Evolutionary conservation across 2,329 filamentous ascomycete species (phyloP).

Genomic region (Pseudopyricularia javanii): DNA sequence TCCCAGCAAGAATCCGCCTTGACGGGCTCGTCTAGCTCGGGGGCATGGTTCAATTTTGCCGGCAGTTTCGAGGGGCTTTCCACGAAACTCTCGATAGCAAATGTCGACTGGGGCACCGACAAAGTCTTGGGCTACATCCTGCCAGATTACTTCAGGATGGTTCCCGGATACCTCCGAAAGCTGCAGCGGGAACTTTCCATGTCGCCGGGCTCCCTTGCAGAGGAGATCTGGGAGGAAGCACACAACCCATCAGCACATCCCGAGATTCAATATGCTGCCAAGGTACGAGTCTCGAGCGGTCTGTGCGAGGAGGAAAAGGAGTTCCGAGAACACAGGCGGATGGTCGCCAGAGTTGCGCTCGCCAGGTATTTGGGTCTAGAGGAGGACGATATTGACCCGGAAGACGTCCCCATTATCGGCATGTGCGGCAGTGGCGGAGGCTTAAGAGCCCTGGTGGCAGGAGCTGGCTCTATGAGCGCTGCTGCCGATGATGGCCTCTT

Average conservation of each 20-base stretch:
- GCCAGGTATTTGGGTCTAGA: slow-evolving; percentile 71
- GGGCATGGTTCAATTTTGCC: slow-evolving; percentile 36
- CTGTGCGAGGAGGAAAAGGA: slow-evolving; percentile 74
- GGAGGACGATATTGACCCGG: slow-evolving; percentile 73
- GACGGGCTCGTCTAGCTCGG: slow-evolving; percentile 4
- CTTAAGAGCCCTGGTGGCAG: slow-evolving; percentile 77
- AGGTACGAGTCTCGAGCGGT: slow-evolving; percentile 68
- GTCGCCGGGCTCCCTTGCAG: slow-evolving; percentile 75
- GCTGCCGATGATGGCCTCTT: slow-evolving; percentile 79
- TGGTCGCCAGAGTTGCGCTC: slow-evolving; percentile 58
- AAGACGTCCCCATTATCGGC: slow-evolving; percentile 86
- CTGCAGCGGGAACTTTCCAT: slow-evolving; percentile 80
- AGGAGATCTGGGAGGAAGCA: slow-evolving; percentile 88
- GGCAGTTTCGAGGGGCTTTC: slow-evolving; percentile 27
- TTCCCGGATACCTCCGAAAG: slow-evolving; percentile 70
- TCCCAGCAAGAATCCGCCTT: not conserved
- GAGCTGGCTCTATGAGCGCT: slow-evolving; percentile 76
- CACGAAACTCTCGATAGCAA: slow-evolving; percentile 34
- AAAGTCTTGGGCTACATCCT: slow-evolving; percentile 59
- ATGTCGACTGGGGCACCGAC: slow-evolving; percentile 45
- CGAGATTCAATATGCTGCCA: slow-evolving; percentile 72
- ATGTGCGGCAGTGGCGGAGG: slow-evolving; percentile 92
- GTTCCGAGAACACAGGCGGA: slow-evolving; percentile 58
- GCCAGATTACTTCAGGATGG: slow-evolving; percentile 67
- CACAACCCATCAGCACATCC: slow-evolving; percentile 74